These are phyloP conservation scores for Orbilia ellipsospora DNA, from an alignment of 2,329 filamentous ascomycete species.

Conservation along the genomic window DNA sequence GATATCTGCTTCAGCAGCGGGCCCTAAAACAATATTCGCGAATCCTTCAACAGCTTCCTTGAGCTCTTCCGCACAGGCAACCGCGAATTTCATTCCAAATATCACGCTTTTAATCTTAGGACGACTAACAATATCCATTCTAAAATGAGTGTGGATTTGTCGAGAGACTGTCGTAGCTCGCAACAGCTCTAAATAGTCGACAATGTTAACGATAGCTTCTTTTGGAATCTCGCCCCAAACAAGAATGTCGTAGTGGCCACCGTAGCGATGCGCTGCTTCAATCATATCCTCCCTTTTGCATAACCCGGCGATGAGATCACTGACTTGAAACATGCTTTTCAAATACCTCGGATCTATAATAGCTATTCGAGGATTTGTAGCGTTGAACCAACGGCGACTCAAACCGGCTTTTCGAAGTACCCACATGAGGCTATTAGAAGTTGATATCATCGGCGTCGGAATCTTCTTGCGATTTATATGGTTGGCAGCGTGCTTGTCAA, in stretches of 20 bases:
- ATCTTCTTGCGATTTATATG: conserved; percentile 48
- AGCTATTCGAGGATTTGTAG: conserved; percentile 44
- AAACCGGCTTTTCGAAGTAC: conserved; percentile 41
- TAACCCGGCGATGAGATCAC: conserved; percentile 29
- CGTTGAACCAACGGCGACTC: conserved; percentile 34
- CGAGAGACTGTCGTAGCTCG: conserved; percentile 28
- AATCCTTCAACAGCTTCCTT: conserved; percentile 37
- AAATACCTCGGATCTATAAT: conserved; percentile 40
- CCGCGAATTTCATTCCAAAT: conserved; percentile 49
- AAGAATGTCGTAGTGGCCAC: conserved; percentile 48
- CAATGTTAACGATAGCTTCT: conserved; percentile 37
- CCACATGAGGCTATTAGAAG: conserved; percentile 53
- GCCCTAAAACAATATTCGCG: conserved; percentile 23
- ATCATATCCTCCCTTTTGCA: conserved; percentile 42
- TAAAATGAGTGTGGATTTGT: conserved; percentile 45
- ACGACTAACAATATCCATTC: conserved; percentile 48
- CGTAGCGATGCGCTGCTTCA: conserved; percentile 43
- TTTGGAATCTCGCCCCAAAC: conserved; percentile 47
- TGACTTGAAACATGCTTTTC: conserved; percentile 31
- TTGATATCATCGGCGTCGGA: conserved; percentile 49
- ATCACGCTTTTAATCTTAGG: conserved; percentile 30
- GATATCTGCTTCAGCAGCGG: neutral
- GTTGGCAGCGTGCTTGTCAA: conserved; percentile 42
- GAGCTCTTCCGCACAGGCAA: conserved; percentile 34
- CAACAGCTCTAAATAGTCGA: conserved; percentile 51